Evolutionary conservation across 176 grass and related monocot species (phyloP), one percentile per base, ranked within the genome.

Genomic region (Neostapfia colusana): DNA sequence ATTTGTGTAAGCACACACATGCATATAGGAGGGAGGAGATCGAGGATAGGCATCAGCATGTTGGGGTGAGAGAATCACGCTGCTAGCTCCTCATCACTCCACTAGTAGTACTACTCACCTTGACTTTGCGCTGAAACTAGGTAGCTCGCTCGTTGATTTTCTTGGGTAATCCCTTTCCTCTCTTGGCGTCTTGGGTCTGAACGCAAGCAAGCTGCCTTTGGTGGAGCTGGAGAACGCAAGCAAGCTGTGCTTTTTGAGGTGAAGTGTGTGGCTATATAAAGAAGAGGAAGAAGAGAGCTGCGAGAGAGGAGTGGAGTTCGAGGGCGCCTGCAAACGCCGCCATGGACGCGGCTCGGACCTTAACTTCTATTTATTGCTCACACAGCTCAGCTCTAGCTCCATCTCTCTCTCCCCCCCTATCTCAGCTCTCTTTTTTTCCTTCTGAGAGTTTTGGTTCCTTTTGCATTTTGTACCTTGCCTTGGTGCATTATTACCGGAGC

Each of bases 311-410:
- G 74, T 41, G 67, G 23, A 82, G 86, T 88, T 87, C 65, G 84
- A 86, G 89, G 70, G 80, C 76, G 84, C 85, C 89, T 95, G 92
- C 86, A 83, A 85, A 81, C 88, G 88, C 91, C 91, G 88, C 85
- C 91, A 93, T 91, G 85, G 87, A 77, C 76, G 53, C 78, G 63
- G 81, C 84, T 84, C 80, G 11, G 83, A 88, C 81, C 81, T 88
- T 90, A 90, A 80, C 90, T 88, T 80, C 65, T 88, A 90, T 91
- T 91, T 95, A 86, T 89, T 92, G 75, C 86, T 75, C 80, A 10
- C 83, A 36, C 76, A 63, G 73, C 82, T 83, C 85, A 68, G 3
- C 65, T 41, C 35, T 74, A 5, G 16, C 49, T 20, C 70, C n/a
- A n/a, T 66, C 61, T 74, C 77, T 49, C 31, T 31, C 31, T 31